Evolutionary conservation across 1,284 basidiomycete genomes (phyloP).

Genomic region (Ustilago xerochloae): DNA sequence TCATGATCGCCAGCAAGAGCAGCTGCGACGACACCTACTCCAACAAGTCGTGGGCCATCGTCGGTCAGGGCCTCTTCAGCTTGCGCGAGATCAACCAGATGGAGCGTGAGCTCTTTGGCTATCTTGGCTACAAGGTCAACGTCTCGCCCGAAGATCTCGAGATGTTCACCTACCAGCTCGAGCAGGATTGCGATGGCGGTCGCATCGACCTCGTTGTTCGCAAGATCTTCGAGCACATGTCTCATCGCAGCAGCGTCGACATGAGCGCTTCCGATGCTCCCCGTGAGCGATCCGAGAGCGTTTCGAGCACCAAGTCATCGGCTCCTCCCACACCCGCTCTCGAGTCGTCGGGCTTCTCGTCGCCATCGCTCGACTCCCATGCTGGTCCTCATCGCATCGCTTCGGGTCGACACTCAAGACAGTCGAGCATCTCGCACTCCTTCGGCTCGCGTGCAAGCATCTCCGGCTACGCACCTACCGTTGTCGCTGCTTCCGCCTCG

Average conservation of each 20-base stretch:
- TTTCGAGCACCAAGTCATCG: constrained; percentile 36
- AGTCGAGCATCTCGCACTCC: constrained; percentile 37
- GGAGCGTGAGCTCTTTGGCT: constrained; percentile 68
- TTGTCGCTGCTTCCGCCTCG: constrained; percentile 13
- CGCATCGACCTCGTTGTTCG: constrained; percentile 42
- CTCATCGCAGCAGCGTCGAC: constrained; percentile 32
- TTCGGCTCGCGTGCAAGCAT: constrained; percentile 50
- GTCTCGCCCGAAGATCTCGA: constrained; percentile 59
- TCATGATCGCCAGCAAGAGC: constrained; percentile 68
- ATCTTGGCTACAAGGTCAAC: constrained; percentile 65
- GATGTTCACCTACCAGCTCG: constrained; percentile 58
- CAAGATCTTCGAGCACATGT: constrained; percentile 36
- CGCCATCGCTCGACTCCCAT: constrained; percentile 43
- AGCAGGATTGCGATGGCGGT: constrained; percentile 39
- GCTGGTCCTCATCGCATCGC: constrained; percentile 33
- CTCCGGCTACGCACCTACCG: constrained; percentile 30
- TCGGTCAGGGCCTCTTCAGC: constrained; percentile 66
- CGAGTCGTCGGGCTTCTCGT: constrained; percentile 37
- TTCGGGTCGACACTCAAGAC: constrained; percentile 39
- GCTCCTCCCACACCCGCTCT: constrained; percentile 34
- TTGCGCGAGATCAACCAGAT: constrained; percentile 68
- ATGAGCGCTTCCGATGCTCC: constrained; percentile 3
- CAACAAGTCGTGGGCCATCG: constrained; percentile 68
- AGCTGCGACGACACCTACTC: constrained; percentile 68
- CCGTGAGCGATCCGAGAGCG: constrained; percentile 37